A percentile compares a stretch with the other conserved stretches of the same genome.
These are phyloP conservation scores for Trichomonas tenax DNA, from an alignment of 208 protist genomes.

Conservation along the genomic window DNA sequence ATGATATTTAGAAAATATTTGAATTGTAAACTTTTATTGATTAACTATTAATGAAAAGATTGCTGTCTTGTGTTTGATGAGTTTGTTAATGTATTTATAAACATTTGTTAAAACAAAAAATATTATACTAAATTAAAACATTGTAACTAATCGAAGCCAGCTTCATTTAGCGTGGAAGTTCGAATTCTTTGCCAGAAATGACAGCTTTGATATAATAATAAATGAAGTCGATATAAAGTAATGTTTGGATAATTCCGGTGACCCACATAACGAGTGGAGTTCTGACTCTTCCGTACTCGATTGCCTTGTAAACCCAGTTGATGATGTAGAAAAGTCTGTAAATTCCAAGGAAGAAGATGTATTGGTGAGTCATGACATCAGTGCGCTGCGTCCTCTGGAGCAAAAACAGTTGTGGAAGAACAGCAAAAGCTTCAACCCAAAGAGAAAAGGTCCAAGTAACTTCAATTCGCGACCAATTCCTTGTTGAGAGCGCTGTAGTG, in stretches of 20 bases:
- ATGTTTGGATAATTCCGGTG: conserved; percentile 18
- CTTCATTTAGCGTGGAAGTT: not conserved
- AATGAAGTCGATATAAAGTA: conserved; percentile 21
- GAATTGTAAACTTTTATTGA: too few relatives aligned
- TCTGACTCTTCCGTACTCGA: not conserved
- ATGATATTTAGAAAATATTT: too few relatives aligned
- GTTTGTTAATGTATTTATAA: too few relatives aligned
- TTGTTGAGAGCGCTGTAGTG: not conserved
- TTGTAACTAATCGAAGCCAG: too few relatives aligned
- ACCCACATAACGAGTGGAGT: not conserved
- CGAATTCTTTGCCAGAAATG: not conserved
- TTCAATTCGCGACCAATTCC: not conserved
- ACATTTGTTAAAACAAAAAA: too few relatives aligned
- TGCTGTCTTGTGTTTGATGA: too few relatives aligned
- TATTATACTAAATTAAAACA: too few relatives aligned
- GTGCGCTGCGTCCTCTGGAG: not conserved
- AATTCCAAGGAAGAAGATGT: conserved; percentile 11
- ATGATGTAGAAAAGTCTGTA: conserved; percentile 24
- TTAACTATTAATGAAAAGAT: too few relatives aligned
- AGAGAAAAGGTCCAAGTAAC: not conserved
- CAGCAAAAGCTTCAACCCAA: not conserved
- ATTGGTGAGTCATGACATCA: not conserved
- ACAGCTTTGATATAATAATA: conserved; percentile 18
- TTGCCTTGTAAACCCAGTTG: conserved; percentile 20
- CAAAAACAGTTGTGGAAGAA: conserved; percentile 19